Percentiles rank a stretch among this genome's conserved stretches.
phyloP scores from a whole-genome alignment of 2,329 filamentous ascomycete species.

The Calonectria pseudoturangicola region DNA sequence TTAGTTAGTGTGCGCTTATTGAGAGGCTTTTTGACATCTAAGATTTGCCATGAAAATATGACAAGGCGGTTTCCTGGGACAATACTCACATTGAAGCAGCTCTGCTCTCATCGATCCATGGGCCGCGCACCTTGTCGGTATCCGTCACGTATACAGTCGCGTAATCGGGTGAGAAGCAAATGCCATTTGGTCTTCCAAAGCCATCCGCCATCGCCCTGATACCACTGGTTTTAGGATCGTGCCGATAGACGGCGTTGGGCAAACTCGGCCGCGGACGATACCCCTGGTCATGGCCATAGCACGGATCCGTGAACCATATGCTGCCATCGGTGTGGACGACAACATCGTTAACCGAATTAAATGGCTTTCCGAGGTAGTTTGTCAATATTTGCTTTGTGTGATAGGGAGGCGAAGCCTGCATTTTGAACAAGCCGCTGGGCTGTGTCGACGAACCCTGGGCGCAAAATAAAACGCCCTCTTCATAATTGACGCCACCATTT shows the following conservation, averaged over 20 bases:
- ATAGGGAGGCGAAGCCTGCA: conserved; percentile 57
- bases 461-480: conserved; percentile 62
- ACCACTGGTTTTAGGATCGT: conserved; percentile 61
- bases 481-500: conserved; percentile 66
- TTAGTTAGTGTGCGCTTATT: background rate
- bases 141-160: conserved; percentile 66
- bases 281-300: conserved; percentile 67
- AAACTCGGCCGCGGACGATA: conserved; percentile 64
- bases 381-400: conserved; percentile 54
- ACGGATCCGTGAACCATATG: conserved; percentile 70
- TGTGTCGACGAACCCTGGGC: conserved; percentile 58
- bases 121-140: conserved; percentile 56
- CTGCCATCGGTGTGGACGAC: conserved; percentile 62
- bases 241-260: conserved; percentile 68
- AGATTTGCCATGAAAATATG: background rate
- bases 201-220: conserved; percentile 67
- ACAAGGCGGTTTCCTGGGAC: background rate
- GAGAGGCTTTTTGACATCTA: too few relatives aligned
- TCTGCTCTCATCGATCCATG: background rate
- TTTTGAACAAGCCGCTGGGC: conserved; percentile 55
- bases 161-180: conserved; percentile 65
- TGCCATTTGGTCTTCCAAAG: conserved; percentile 66
- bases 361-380: conserved; percentile 64
- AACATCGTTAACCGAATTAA: conserved; percentile 70
- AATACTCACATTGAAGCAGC: conserved; percentile 3